phyloP scores from a whole-genome alignment of 1,284 basidiomycete species.

The Papiliotrema terrestris region DNA sequence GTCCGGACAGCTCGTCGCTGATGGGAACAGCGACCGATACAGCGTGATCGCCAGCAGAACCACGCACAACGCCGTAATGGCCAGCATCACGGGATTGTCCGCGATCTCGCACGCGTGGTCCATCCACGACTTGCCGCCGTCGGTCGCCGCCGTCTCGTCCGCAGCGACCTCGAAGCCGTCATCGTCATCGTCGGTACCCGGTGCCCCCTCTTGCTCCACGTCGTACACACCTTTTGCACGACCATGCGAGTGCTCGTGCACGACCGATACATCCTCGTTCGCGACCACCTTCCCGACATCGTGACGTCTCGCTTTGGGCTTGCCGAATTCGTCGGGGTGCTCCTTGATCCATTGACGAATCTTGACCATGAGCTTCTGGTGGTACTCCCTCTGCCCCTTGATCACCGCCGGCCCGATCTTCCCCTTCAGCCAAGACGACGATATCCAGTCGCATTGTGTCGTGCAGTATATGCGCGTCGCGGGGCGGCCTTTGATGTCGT shows the following conservation, averaged over 20 bases:
- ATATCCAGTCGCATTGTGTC: conserved; percentile 24
- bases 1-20: no score
- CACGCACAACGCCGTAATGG: conserved; percentile 3
- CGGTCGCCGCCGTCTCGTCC: not conserved
- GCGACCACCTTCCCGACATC: not conserved
- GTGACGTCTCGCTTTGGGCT: not conserved
- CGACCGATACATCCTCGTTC: not conserved
- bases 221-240: no score
- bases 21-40: not conserved
- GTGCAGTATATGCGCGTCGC: conserved; percentile 25
- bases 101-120: conserved; percentile 15
- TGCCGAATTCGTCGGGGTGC: conserved; percentile 19
- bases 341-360: conserved; percentile 12
- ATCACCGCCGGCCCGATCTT: conserved; percentile 31
- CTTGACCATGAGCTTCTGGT: conserved; percentile 10
- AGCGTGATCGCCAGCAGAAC: conserved; percentile 1
- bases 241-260: no score
- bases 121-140: conserved; percentile 6
- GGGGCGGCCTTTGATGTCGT: conserved; percentile 8
- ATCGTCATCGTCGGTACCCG: not conserved
- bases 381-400: conserved; percentile 26
- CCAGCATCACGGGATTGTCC: conserved; percentile 16
- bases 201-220: no score
- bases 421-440: conserved; percentile 17
- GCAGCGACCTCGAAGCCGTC: not conserved